These are phyloP conservation scores for Calycina herbarum DNA, from an alignment of 2,329 filamentous ascomycete species.

Conservation along the genomic window DNA sequence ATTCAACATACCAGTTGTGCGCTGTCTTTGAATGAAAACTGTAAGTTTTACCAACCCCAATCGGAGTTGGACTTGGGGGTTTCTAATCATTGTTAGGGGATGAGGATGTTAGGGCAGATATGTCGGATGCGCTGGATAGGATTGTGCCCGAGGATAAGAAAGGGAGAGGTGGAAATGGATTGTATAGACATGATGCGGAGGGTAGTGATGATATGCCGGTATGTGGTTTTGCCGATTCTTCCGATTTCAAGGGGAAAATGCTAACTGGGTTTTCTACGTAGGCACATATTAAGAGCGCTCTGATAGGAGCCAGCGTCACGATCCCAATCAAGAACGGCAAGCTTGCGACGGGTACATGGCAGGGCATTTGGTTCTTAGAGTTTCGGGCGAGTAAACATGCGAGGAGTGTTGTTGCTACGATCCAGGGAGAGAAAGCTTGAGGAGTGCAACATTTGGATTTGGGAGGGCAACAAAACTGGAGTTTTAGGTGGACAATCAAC, in stretches of 20 bases:
- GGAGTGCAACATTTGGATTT: neutral
- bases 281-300: constrained; percentile 89
- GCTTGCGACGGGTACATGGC: constrained; percentile 72
- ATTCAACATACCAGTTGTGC: constrained; percentile 94
- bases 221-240: constrained; percentile 33
- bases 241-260: neutral
- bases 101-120: constrained; percentile 77
- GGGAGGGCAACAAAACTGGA: neutral
- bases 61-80: too few relatives aligned
- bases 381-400: constrained; percentile 77
- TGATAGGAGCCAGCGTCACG: constrained; percentile 85
- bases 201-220: constrained; percentile 94
- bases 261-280: constrained; percentile 35
- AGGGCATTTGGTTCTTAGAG: constrained; percentile 92
- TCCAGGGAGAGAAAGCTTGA: constrained; percentile 68
- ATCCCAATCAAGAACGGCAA: constrained; percentile 88
- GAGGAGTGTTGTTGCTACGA: constrained; percentile 85
- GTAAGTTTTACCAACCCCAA: constrained; percentile 27
- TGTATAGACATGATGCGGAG: constrained; percentile 88
- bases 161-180: constrained; percentile 56
- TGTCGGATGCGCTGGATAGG: constrained; percentile 90
- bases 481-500: neutral
- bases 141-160: constrained; percentile 82
- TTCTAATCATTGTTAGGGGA: constrained; percentile 44
- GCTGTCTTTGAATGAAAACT: constrained; percentile 91